These are phyloP conservation scores for Xylaria castorea DNA, from an alignment of 495 filamentous ascomycete genomes.

Conservation along the genomic window DNA sequence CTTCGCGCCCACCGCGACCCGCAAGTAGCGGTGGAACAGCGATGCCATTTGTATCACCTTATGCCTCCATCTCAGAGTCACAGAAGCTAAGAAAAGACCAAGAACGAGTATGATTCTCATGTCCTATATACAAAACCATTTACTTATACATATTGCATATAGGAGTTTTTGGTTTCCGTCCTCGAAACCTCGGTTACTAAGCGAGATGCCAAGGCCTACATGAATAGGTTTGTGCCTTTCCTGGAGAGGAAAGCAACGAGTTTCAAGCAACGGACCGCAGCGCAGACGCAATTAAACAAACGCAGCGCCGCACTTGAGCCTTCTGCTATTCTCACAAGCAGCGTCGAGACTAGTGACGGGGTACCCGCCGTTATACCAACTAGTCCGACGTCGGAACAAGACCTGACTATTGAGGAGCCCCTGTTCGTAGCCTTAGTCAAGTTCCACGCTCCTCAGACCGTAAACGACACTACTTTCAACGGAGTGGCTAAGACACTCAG, in stretches of 20 bases:
- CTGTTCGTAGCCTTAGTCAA: conserved; percentile 89
- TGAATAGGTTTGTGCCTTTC: conserved; percentile 74
- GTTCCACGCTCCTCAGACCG: conserved; percentile 71
- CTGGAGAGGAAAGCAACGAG: conserved; percentile 49
- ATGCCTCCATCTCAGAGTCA: conserved; percentile 48
- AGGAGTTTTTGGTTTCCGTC: conserved; percentile 86
- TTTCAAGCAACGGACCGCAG: conserved; percentile 43
- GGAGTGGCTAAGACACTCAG: conserved; percentile 84
- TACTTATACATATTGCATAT: conserved; percentile 23
- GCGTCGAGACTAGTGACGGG: conserved; percentile 27
- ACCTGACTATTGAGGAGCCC: conserved; percentile 49
- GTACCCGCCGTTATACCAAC: conserved; percentile 16
- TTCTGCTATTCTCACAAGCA: conserved; percentile 16
- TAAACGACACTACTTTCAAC: conserved; percentile 69
- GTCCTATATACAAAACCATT: background rate
- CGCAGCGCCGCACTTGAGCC: conserved; percentile 10
- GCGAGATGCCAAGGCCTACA: conserved; percentile 86
- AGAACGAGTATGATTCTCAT: conserved; percentile 44
- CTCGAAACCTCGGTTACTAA: conserved; percentile 85
- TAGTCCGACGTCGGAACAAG: conserved; percentile 61
- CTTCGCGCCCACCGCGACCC: conserved; percentile 32
- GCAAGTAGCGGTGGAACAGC: conserved; percentile 36
- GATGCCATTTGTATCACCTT: conserved; percentile 38
- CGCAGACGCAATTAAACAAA: conserved; percentile 34
- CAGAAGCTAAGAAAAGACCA: conserved; percentile 51